These are phyloP conservation scores for Saururus chinensis DNA, from an alignment of 164 flowering plant genomes.

Conservation along the genomic window DNA sequence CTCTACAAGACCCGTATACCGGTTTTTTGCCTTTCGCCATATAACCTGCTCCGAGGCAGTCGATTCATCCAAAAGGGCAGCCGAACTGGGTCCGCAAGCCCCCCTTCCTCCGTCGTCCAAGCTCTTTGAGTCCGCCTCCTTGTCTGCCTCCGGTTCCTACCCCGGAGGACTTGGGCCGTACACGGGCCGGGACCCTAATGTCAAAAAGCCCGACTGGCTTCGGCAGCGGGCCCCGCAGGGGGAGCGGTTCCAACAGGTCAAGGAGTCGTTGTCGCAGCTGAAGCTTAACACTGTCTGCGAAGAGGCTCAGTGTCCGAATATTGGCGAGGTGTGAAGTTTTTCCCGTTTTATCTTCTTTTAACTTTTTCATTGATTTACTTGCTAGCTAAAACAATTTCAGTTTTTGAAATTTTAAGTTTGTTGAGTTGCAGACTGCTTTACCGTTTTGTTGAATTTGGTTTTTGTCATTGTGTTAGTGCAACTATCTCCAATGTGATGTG, in stretches of 20 bases:
- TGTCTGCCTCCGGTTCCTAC: conserved; percentile 18
- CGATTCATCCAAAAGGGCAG: conserved; percentile 11
- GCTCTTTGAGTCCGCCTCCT: conserved; percentile 18
- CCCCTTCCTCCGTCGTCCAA: conserved; percentile 7
- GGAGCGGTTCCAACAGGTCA: conserved; percentile 56
- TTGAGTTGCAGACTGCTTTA: too few relatives aligned
- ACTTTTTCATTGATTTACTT: background rate
- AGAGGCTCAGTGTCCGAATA: conserved; percentile 95
- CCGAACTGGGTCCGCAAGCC: background rate
- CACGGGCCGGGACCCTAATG: conserved; percentile 75
- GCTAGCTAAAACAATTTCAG: background rate
- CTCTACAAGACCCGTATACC: conserved; percentile 8
- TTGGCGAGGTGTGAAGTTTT: conserved; percentile 53
- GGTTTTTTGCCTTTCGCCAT: background rate
- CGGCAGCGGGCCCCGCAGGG: conserved; percentile 87
- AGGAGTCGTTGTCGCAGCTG: conserved; percentile 48
- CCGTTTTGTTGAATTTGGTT: too few relatives aligned
- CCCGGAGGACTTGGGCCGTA: conserved; percentile 52
- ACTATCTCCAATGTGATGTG: too few relatives aligned
- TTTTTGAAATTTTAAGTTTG: background rate
- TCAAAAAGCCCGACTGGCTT: conserved; percentile 86
- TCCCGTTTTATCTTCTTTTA: background rate
- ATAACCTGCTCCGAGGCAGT: conserved; percentile 13
- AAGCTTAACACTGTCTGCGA: conserved; percentile 88
- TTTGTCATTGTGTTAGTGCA: too few relatives aligned